Conservation (phyloP, 768 basidiomycete species). For the Harrya chromipes region DNA sequence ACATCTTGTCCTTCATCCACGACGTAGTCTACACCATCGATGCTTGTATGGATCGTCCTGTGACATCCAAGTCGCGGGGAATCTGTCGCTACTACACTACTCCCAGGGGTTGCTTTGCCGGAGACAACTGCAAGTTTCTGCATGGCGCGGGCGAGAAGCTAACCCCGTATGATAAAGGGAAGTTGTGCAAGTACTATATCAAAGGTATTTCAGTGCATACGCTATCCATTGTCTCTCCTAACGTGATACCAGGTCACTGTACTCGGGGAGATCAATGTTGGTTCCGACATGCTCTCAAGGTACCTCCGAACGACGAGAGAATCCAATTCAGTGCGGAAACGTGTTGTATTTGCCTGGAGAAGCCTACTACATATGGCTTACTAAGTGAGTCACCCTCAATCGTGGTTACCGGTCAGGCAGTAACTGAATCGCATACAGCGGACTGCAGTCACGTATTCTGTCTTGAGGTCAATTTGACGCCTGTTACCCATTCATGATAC, state of each 20-base stretch:
- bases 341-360: conserved; percentile 77
- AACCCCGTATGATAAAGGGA: conserved; percentile 69
- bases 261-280: conserved; percentile 68
- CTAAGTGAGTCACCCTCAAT: conserved; percentile 45
- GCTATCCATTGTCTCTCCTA: neutral
- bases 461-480: conserved; percentile 46
- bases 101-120: conserved; percentile 66
- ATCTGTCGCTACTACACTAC: conserved; percentile 65
- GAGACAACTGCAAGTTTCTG: conserved; percentile 71
- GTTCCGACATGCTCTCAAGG: conserved; percentile 55
- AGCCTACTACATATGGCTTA: conserved; percentile 64
- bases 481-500: neutral
- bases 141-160: conserved; percentile 53
- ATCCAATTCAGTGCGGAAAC: conserved; percentile 40
- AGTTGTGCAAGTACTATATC: conserved; percentile 64
- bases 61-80: conserved; percentile 69
- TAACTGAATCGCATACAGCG: conserved; percentile 35
- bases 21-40: conserved; percentile 15
- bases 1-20: neutral
- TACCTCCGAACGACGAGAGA: conserved; percentile 22
- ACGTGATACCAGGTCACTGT: conserved; percentile 55
- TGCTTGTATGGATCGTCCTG: conserved; percentile 47
- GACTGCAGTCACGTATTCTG: conserved; percentile 82
- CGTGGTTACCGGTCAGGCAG: neutral
- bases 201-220: conserved; percentile 38